These are phyloP conservation scores for Globisporangium megalacanthum DNA, from an alignment of 352 stramenopile genomes.

Conservation along the genomic window DNA sequence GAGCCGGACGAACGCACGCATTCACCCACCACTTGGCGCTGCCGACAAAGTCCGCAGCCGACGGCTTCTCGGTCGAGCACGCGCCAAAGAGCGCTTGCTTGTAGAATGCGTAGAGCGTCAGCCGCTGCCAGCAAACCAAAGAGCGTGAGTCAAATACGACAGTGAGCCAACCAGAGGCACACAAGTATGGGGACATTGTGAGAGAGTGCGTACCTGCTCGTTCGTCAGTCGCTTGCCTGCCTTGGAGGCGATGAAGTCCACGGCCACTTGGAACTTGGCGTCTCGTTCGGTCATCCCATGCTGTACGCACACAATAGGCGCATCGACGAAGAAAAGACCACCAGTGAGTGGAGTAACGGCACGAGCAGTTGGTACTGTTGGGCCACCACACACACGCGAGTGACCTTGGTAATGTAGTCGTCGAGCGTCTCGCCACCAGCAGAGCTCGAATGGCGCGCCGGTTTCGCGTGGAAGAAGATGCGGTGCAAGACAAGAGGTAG, in stretches of 20 bases:
- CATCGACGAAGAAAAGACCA: too few relatives aligned
- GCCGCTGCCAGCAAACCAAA: constrained; percentile 21
- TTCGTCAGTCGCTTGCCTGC: constrained; percentile 50
- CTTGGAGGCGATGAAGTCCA: constrained; percentile 52
- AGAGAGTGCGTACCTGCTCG: constrained; percentile 36
- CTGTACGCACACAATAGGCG: constrained; percentile 18
- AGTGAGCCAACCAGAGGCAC: neutral
- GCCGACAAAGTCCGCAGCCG: constrained; percentile 58
- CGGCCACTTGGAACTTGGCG: constrained; percentile 64
- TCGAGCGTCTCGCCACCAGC: constrained; percentile 34
- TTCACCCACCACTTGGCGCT: constrained; percentile 58
- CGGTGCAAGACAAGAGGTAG: constrained; percentile 48
- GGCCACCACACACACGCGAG: neutral
- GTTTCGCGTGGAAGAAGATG: constrained; percentile 44
- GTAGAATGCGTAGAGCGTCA: constrained; percentile 79
- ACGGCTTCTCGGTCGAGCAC: constrained; percentile 50
- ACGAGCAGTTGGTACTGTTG: constrained; percentile 1
- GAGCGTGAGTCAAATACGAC: neutral
- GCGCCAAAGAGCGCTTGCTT: constrained; percentile 68
- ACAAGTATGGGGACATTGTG: neutral
- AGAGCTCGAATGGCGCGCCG: constrained; percentile 23
- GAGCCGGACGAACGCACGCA: neutral
- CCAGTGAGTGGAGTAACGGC: too few relatives aligned
- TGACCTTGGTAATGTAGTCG: constrained; percentile 51
- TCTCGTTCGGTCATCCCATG: constrained; percentile 56